A percentile compares a stretch with the other conserved stretches of the same genome.
These are phyloP conservation scores for Tylopilus vinaceipallidus DNA, from an alignment of 768 basidiomycete species.

Conservation along the genomic window DNA sequence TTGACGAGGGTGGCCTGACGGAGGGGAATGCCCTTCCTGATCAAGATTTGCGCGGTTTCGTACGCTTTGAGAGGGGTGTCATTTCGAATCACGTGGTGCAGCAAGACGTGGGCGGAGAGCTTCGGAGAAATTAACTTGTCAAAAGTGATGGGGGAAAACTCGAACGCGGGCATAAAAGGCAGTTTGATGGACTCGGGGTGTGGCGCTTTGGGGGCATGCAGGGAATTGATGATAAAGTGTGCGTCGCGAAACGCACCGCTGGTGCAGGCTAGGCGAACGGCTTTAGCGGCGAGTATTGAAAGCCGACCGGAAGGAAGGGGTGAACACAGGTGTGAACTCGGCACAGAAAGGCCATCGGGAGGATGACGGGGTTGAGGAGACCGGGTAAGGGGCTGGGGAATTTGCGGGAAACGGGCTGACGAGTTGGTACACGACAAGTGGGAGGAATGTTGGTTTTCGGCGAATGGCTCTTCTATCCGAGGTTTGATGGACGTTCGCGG, in stretches of 20 bases:
- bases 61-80: slow-evolving; percentile 49
- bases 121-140: slow-evolving; percentile 52
- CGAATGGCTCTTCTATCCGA: too few species aligned
- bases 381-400: background rate
- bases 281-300: slow-evolving; percentile 43
- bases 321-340: background rate
- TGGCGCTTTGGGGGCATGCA: slow-evolving; percentile 40
- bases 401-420: background rate
- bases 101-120: slow-evolving; percentile 58
- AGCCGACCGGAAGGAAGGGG: background rate
- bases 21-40: slow-evolving; percentile 50
- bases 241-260: slow-evolving; percentile 49
- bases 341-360: background rate
- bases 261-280: slow-evolving; percentile 46
- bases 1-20: slow-evolving; percentile 49
- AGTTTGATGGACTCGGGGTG: slow-evolving; percentile 11
- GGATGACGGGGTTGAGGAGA: too few species aligned
- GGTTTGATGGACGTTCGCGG: slow-evolving; percentile 7
- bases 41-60: slow-evolving; percentile 48
- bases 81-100: slow-evolving; percentile 61
- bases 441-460: background rate
- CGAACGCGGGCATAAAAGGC: slow-evolving; percentile 26
- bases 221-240: slow-evolving; percentile 55
- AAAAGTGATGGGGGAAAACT: slow-evolving; percentile 47
- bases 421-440: background rate